These are phyloP conservation scores for Ceratobasidium sp. DNA, from an alignment of 1,284 basidiomycete genomes.

Conservation along the genomic window DNA sequence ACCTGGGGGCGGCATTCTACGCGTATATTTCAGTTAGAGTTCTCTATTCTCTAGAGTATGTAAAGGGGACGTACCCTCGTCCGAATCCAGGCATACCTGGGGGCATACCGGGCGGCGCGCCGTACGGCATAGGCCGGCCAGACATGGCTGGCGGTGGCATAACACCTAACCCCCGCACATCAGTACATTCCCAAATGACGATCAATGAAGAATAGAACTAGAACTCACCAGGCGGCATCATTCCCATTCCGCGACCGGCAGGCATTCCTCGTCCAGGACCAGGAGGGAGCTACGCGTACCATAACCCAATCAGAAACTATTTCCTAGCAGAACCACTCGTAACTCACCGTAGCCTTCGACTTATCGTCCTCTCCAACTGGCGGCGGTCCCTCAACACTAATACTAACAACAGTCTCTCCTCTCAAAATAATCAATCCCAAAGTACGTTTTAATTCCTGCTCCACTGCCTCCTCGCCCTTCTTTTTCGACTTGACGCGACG, in stretches of 20 bases:
- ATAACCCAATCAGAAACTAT: not conserved
- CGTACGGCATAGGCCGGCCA: slow-evolving; percentile 87
- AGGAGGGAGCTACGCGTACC: slow-evolving; percentile 73
- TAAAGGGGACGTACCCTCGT: slow-evolving; percentile 24
- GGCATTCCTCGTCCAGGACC: slow-evolving; percentile 96
- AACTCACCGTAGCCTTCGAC: slow-evolving; percentile 44
- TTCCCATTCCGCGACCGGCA: slow-evolving; percentile 96
- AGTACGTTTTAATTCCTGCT: slow-evolving; percentile 96
- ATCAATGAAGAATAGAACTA: slow-evolving; percentile 43
- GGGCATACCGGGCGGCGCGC: slow-evolving; percentile 68
- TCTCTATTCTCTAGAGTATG: not conserved
- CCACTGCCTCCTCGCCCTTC: slow-evolving; percentile 75
- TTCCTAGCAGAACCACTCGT: not conserved
- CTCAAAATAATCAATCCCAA: slow-evolving; percentile 96
- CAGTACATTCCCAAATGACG: slow-evolving; percentile 6
- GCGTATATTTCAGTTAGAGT: slow-evolving; percentile 7
- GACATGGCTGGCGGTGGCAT: slow-evolving; percentile 73
- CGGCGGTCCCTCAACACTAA: slow-evolving; percentile 96
- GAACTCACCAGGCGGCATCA: slow-evolving; percentile 88
- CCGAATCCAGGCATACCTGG: slow-evolving; percentile 89
- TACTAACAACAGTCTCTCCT: slow-evolving; percentile 96
- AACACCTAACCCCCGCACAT: slow-evolving; percentile 21
- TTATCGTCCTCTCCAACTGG: slow-evolving; percentile 92
- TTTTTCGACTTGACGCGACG: slow-evolving; percentile 89
- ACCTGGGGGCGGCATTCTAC: slow-evolving; percentile 33